These are phyloP conservation scores for Mortierella sp. DNA, from an alignment of 371 early-diverging fungal species.

Conservation along the genomic window DNA sequence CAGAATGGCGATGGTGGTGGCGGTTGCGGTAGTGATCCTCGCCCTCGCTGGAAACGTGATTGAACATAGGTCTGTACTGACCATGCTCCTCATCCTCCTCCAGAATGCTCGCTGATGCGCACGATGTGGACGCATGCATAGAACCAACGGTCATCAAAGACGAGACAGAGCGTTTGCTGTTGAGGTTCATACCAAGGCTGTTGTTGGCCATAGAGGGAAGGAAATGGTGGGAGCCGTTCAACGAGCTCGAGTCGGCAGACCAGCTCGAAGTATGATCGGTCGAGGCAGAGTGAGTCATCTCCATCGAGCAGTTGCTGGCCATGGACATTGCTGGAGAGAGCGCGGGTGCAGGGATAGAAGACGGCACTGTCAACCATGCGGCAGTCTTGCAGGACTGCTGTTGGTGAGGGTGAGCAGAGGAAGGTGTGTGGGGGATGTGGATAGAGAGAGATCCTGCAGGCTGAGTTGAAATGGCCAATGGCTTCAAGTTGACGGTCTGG, in stretches of 20 bases:
- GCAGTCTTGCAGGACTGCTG: constrained; percentile 24
- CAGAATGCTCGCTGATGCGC: constrained; percentile 14
- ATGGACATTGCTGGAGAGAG: constrained; percentile 38
- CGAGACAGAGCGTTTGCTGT: constrained; percentile 32
- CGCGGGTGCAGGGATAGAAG: constrained; percentile 17
- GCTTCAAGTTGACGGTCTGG: constrained; percentile 25
- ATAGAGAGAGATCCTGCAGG: background rate
- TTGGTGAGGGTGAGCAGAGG: constrained; percentile 11
- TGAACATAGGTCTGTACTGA: background rate
- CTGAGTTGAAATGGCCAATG: constrained; percentile 25
- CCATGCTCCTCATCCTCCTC: constrained; percentile 29
- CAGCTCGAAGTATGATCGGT: constrained; percentile 36
- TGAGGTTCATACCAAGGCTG: constrained; percentile 19
- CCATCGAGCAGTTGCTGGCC: constrained; percentile 39
- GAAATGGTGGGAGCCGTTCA: constrained; percentile 37
- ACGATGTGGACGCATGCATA: constrained; percentile 4
- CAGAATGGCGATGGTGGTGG: background rate
- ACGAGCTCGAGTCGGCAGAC: constrained; percentile 30
- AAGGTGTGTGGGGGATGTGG: background rate
- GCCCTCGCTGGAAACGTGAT: background rate
- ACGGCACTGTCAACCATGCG: constrained; percentile 39
- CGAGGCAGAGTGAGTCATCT: constrained; percentile 43
- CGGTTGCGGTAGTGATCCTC: background rate
- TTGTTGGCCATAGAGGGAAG: constrained; percentile 1
- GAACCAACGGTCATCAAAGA: constrained; percentile 33